Conservation (phyloP, 345 rosid species). For the Brassica juncea region DNA sequence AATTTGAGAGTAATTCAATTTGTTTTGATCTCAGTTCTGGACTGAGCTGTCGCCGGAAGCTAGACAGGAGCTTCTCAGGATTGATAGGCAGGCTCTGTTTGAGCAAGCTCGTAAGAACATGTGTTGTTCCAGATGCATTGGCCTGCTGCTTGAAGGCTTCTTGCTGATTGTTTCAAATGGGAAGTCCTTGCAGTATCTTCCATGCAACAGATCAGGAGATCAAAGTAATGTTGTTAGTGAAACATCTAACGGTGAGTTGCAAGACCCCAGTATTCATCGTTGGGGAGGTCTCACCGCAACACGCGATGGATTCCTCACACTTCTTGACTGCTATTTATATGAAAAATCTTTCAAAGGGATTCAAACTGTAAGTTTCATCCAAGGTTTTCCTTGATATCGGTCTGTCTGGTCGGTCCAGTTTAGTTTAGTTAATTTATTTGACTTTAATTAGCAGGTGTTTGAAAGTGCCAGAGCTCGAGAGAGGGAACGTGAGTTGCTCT, state of each 20-base stretch:
- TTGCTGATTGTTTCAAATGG: slow-evolving; percentile 62
- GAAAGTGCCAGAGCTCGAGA: slow-evolving; percentile 95
- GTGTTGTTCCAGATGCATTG: slow-evolving; percentile 96
- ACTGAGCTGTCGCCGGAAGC: slow-evolving; percentile 62
- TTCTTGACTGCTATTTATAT: slow-evolving; percentile 79
- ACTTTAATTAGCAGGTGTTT: slow-evolving; percentile 67
- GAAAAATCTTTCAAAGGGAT: slow-evolving; percentile 76
- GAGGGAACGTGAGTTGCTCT: slow-evolving; percentile 87
- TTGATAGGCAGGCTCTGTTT: slow-evolving; percentile 82
- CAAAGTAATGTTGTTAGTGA: slow-evolving; percentile 19
- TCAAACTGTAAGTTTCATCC: slow-evolving; percentile 65
- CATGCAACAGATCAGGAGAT: background rate
- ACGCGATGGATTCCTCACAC: slow-evolving; percentile 81
- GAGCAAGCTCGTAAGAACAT: slow-evolving; percentile 97
- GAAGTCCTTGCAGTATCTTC: slow-evolving; percentile 56
- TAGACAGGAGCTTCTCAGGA: slow-evolving; percentile 69
- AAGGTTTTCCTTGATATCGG: background rate
- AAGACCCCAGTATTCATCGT: slow-evolving; percentile 86
- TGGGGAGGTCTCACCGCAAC: slow-evolving; percentile 98
- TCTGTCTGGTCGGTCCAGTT: slow-evolving; percentile 3
- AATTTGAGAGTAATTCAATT: background rate
- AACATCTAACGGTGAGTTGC: slow-evolving; percentile 66
- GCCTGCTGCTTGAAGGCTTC: slow-evolving; percentile 85
- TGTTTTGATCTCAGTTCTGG: slow-evolving; percentile 66
- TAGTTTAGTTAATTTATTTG: slow-evolving; percentile 44